Percentiles rank a stretch among this genome's conserved stretches.
Conservation (phyloP, 2,329 filamentous ascomycete species). For the Fusarium humuli region DNA sequence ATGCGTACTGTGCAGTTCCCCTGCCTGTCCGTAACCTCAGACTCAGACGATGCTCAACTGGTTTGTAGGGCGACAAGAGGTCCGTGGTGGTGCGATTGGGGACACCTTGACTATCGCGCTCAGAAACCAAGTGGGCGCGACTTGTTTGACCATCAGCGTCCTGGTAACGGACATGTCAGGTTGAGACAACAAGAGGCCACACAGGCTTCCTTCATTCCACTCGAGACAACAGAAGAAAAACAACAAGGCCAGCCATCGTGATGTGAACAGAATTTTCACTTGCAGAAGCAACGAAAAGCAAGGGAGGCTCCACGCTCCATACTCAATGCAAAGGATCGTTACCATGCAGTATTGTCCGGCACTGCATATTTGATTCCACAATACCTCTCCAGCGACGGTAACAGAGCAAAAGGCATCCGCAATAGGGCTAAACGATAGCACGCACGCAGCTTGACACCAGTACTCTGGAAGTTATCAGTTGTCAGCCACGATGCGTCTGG, state of each 20-base stretch:
- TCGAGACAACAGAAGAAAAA: slow-evolving; percentile 2
- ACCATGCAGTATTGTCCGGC: slow-evolving; percentile 18
- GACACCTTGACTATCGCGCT: slow-evolving; percentile 26
- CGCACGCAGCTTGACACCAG: slow-evolving; percentile 13
- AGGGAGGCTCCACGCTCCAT: slow-evolving; percentile 9
- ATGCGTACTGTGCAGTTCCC: slow-evolving; percentile 37
- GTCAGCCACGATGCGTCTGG: neutral
- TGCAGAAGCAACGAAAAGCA: slow-evolving; percentile 42
- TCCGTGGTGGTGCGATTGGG: slow-evolving; percentile 45
- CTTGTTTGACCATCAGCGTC: slow-evolving; percentile 31
- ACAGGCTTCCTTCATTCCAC: slow-evolving; percentile 7
- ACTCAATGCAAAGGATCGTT: slow-evolving; percentile 22
- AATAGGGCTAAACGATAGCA: slow-evolving; percentile 19
- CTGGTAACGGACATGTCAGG: slow-evolving; percentile 28
- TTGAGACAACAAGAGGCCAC: slow-evolving; percentile 16
- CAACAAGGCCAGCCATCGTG: neutral
- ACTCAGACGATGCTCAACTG: slow-evolving; percentile 44
- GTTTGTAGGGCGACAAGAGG: slow-evolving; percentile 43
- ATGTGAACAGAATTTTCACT: slow-evolving; percentile 32
- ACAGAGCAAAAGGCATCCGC: slow-evolving; percentile 19
- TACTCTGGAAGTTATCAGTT: slow-evolving; percentile 11
- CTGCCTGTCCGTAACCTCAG: slow-evolving; percentile 27
- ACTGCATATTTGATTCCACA: slow-evolving; percentile 5
- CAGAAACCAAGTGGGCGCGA: slow-evolving; percentile 25
- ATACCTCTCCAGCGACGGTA: slow-evolving; percentile 11